These are phyloP conservation scores for Fraxinus paxiana DNA, from an alignment of 305 asterid species.

Conservation along the genomic window DNA sequence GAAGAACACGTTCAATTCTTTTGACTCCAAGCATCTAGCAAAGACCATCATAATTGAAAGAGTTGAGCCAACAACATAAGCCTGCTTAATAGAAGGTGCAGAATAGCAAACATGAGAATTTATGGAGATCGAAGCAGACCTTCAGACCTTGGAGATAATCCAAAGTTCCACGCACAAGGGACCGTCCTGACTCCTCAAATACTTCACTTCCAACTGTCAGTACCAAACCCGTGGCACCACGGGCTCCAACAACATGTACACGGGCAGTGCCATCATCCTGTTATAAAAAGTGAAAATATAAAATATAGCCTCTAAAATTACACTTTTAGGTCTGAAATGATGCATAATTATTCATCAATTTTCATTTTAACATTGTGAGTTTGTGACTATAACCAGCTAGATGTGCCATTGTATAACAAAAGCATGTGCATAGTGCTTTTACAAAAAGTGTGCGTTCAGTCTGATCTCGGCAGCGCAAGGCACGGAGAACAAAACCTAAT, in stretches of 20 bases:
- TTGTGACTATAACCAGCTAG: conserved; percentile 8
- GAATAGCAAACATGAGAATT: conserved; percentile 4
- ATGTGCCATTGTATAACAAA: not conserved
- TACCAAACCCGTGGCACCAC: conserved; percentile 88
- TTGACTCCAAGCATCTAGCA: conserved; percentile 95
- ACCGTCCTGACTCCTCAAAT: conserved; percentile 92
- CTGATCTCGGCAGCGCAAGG: not conserved
- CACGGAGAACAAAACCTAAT: conserved; percentile 14
- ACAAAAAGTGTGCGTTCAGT: not conserved
- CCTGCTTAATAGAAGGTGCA: not conserved
- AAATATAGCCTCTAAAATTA: conserved; percentile 13
- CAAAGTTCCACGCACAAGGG: conserved; percentile 90
- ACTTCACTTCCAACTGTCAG: conserved; percentile 90
- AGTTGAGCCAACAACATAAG: conserved; percentile 11
- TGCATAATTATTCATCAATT: conserved; percentile 1
- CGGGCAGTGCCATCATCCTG: conserved; percentile 94
- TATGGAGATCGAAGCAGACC: conserved; percentile 41
- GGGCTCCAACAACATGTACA: conserved; percentile 88
- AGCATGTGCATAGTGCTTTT: not conserved
- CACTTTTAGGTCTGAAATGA: not conserved
- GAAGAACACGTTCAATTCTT: conserved; percentile 95
- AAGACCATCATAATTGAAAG: conserved; percentile 18
- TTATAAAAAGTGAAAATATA: conserved; percentile 16
- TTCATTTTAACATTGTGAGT: conserved; percentile 5
- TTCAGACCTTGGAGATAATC: conserved; percentile 98